Percentiles rank a stretch among this genome's conserved stretches.
phyloP scores from a whole-genome alignment of 1,284 basidiomycete genomes.

The Cryptococcus sp. region DNA sequence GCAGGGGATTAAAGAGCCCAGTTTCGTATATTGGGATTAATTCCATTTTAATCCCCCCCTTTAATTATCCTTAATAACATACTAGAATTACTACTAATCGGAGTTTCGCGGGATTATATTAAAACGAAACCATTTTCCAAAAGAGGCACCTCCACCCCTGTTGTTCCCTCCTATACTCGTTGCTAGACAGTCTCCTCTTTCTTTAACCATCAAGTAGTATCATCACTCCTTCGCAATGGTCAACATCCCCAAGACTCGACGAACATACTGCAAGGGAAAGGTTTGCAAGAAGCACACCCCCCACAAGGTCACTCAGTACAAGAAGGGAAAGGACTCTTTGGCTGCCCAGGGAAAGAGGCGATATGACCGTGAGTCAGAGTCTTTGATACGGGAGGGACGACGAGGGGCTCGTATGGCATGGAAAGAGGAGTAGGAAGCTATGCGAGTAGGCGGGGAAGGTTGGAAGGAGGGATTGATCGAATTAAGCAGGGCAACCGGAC shows the following conservation, averaged over 20 bases:
- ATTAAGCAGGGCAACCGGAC: background rate
- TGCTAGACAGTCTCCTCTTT: background rate
- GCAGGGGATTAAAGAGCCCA: too few relatives aligned
- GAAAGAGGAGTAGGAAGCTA: background rate
- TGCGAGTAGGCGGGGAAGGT: too few relatives aligned
- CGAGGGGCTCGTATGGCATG: background rate
- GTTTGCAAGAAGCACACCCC: constrained; percentile 99
- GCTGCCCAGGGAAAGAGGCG: constrained; percentile 99
- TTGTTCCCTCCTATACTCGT: background rate
- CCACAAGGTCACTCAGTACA: constrained; percentile 95
- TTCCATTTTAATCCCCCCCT: too few relatives aligned
- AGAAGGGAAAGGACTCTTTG: constrained; percentile 95
- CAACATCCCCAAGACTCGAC: constrained; percentile 42
- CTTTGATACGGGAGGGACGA: background rate
- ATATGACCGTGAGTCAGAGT: constrained; percentile 69
- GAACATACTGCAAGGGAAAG: constrained; percentile 89
- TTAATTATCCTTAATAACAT: too few relatives aligned
- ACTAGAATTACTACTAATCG: constrained; percentile 11
- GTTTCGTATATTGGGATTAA: too few relatives aligned
- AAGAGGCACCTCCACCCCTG: background rate
- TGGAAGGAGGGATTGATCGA: background rate
- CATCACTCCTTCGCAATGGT: constrained; percentile 24
- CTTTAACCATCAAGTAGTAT: constrained; percentile 20
- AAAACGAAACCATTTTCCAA: background rate
- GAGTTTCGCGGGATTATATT: constrained; percentile 37